Evolutionary conservation across 768 basidiomycete genomes (phyloP), one percentile per base, ranked within the genome.

Genomic region (Termitomyces sp.): DNA sequence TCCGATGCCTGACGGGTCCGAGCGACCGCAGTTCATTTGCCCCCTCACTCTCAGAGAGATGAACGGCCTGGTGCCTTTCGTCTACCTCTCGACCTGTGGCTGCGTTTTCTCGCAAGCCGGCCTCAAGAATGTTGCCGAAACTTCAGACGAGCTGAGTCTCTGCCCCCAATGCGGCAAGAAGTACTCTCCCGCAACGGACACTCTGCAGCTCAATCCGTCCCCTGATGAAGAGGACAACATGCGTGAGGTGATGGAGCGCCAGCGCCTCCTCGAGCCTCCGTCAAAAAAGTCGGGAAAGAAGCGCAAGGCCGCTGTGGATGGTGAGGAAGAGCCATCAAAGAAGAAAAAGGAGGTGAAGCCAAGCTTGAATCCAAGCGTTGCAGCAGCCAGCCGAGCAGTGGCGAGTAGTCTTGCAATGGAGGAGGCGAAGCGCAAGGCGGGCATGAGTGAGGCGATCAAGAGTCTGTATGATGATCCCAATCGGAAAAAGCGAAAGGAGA

Each of bases 11-110:
- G 77, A 77, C 43, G 54, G 70, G 27, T 68, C 67, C n/a, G 85
- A 80, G 53, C 77, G 69, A 2, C 78, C 90, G 2, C 82, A 80
- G 53, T 98, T 94, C 65, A 85, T 94, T 56, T 99, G 97, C 74
- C 92, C 97, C 0, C 79, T 98, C 52, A 92, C 88, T 1, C 74
- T 92, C 61, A 92, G 93, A 70, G 96, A 97, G 73, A 98, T 98
- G 94, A 94, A 92, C 63, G 97, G 97, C 14, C 68, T 71, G 3
- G 82, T 89, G 53, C 92, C 94, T 0, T 98, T 98, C 69, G 86
- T 94, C 53, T 96, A 94, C 67, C 71, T 98, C 63, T 77, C 80
- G 14, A 74, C 86, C 0, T 98, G 96, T 65, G 94, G 94, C 16
- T 95, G 93, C 69, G 92, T 94, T 32, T 92, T 98, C 73, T 88